Conservation (phyloP, 2,329 filamentous ascomycete genomes). For the Xylaria sp. region DNA sequence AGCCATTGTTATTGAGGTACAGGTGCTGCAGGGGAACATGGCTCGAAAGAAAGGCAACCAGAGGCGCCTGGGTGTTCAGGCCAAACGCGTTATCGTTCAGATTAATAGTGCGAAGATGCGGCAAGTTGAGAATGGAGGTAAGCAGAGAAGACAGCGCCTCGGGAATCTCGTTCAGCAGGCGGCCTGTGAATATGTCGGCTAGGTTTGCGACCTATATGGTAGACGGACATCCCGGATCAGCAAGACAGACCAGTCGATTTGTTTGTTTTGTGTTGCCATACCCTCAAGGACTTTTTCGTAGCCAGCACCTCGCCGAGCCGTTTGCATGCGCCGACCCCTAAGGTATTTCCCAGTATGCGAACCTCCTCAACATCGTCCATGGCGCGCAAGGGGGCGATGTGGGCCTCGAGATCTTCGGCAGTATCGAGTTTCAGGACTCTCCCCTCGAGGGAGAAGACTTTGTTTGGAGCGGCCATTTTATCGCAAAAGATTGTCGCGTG, state of each 20-base stretch:
- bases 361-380: conserved; percentile 82
- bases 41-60: conserved; percentile 86
- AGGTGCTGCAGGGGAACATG: conserved; percentile 92
- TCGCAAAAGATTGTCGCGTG: neutral
- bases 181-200: conserved; percentile 96
- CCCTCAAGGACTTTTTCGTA: conserved; percentile 81
- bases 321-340: conserved; percentile 86
- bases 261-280: conserved; percentile 40
- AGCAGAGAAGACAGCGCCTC: conserved; percentile 84
- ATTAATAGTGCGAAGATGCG: conserved; percentile 87
- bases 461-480: conserved; percentile 56
- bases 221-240: neutral
- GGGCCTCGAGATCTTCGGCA: conserved; percentile 80
- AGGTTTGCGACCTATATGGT: conserved; percentile 72
- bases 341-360: conserved; percentile 84
- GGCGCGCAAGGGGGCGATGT: conserved; percentile 74
- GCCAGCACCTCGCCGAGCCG: conserved; percentile 80
- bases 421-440: conserved; percentile 91
- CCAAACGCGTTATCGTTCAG: conserved; percentile 98
- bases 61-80: conserved; percentile 88
- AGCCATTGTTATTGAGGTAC: conserved; percentile 96
- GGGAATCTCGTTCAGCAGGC: conserved; percentile 91
- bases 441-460: conserved; percentile 87
- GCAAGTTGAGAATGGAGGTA: conserved; percentile 81
- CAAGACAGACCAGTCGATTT: conserved; percentile 4